These are phyloP conservation scores for Quercus glauca DNA, from an alignment of 306 rosid genomes.

Conservation along the genomic window DNA sequence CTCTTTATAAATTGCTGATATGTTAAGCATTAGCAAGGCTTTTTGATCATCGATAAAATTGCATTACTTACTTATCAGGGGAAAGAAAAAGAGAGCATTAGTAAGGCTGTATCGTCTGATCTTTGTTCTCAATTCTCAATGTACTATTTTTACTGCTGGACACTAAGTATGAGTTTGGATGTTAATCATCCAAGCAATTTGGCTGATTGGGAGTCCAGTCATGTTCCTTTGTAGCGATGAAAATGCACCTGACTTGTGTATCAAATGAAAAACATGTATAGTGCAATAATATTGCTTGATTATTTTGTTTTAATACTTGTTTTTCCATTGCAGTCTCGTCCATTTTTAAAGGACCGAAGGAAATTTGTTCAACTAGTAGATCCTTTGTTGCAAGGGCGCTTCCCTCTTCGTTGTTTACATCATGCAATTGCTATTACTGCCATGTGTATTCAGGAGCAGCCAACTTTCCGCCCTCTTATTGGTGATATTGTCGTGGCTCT, in stretches of 20 bases:
- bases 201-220: neutral
- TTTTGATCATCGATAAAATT: no score
- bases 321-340: constrained; percentile 46
- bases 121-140: neutral
- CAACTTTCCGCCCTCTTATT: constrained; percentile 79
- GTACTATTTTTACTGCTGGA: neutral
- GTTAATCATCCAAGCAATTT: neutral
- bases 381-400: constrained; percentile 72
- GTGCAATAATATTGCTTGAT: neutral
- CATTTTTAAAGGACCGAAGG: constrained; percentile 50
- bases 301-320: neutral
- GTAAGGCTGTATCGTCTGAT: neutral
- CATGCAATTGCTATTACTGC: constrained; percentile 95
- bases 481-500: constrained; percentile 87
- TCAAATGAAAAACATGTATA: neutral
- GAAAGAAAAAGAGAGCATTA: neutral
- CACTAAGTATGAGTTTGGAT: neutral
- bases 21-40: neutral
- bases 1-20: neutral
- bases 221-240: neutral
- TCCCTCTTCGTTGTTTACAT: constrained; percentile 79
- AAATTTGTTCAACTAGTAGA: constrained; percentile 55
- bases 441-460: constrained; percentile 96
- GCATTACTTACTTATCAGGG: no score
- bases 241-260: neutral